These are phyloP conservation scores for Solanum gandarillasii DNA, from an alignment of 257 asterid species.

Conservation along the genomic window DNA sequence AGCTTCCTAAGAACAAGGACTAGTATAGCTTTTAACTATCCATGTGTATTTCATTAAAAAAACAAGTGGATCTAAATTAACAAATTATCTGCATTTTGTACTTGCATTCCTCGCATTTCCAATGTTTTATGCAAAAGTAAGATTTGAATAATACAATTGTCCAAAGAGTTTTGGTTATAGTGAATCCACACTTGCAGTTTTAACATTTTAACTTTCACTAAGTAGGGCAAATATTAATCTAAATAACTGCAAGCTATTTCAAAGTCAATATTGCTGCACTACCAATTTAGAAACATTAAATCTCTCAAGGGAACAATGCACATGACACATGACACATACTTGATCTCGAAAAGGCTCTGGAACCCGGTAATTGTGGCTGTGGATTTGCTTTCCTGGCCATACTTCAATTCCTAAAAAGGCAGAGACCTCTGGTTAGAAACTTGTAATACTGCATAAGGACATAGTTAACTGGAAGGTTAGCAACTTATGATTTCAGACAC, in stretches of 20 bases:
- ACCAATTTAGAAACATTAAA: conserved; percentile 8
- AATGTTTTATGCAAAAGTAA: neutral
- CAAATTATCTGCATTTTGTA: neutral
- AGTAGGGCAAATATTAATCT: neutral
- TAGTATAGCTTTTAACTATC: neutral
- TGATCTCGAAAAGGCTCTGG: conserved; percentile 74
- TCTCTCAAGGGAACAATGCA: conserved; percentile 10
- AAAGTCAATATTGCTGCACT: neutral
- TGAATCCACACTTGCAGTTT: neutral
- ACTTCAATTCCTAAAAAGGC: conserved; percentile 50
- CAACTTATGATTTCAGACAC: neutral
- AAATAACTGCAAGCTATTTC: neutral
- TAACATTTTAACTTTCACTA: neutral
- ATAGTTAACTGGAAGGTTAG: neutral
- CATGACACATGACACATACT: conserved; percentile 37
- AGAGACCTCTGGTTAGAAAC: neutral
- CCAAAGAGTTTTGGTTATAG: neutral
- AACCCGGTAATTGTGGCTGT: conserved; percentile 85
- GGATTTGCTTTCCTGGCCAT: conserved; percentile 92
- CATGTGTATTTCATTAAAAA: neutral
- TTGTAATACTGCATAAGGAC: neutral
- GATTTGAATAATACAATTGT: neutral
- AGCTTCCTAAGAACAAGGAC: neutral
- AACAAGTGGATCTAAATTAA: neutral
- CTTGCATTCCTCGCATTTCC: neutral